These are phyloP conservation scores for Fusarium zealandicum DNA, from an alignment of 2,329 filamentous ascomycete species.

Conservation along the genomic window DNA sequence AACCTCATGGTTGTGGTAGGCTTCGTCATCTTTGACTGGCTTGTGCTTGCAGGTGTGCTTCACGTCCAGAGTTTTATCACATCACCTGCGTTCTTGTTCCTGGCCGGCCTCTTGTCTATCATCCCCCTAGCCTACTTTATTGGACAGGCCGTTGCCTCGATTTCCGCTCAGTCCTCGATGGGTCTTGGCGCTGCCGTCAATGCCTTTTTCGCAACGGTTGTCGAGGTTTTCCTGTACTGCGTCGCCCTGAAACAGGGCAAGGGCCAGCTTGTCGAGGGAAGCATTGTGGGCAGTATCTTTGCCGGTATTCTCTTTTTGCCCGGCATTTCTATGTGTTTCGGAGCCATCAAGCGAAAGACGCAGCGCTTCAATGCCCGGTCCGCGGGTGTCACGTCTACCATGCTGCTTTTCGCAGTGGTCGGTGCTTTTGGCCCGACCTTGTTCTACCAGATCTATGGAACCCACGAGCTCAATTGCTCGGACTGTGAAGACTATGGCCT, in stretches of 20 bases:
- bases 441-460: constrained; percentile 99
- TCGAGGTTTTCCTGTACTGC: constrained; percentile 98
- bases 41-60: constrained; percentile 73
- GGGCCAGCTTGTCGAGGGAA: constrained; percentile 90
- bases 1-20: constrained; percentile 93
- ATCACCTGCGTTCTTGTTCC: constrained; percentile 84
- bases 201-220: constrained; percentile 96
- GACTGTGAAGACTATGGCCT: constrained; percentile 60
- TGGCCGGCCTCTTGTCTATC: constrained; percentile 84
- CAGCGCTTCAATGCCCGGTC: constrained; percentile 98
- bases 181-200: constrained; percentile 96
- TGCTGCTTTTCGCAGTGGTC: constrained; percentile 95
- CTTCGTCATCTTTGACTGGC: constrained; percentile 94
- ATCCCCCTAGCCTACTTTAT: constrained; percentile 98
- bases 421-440: constrained; percentile 94
- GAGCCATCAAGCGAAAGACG: constrained; percentile 96
- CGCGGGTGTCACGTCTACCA: constrained; percentile 95
- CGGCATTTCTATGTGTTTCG: constrained; percentile 97
- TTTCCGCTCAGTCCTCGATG: constrained; percentile 98
- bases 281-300: constrained; percentile 97
- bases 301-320: constrained; percentile 94
- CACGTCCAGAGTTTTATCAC: constrained; percentile 77
- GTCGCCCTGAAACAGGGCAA: constrained; percentile 93
- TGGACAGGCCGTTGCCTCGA: constrained; percentile 96
- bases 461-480: constrained; percentile 90